Base-by-base conservation (phyloP, 2,329 filamentous ascomycete genomes). In the Penicillium sclerotiorum region DNA sequence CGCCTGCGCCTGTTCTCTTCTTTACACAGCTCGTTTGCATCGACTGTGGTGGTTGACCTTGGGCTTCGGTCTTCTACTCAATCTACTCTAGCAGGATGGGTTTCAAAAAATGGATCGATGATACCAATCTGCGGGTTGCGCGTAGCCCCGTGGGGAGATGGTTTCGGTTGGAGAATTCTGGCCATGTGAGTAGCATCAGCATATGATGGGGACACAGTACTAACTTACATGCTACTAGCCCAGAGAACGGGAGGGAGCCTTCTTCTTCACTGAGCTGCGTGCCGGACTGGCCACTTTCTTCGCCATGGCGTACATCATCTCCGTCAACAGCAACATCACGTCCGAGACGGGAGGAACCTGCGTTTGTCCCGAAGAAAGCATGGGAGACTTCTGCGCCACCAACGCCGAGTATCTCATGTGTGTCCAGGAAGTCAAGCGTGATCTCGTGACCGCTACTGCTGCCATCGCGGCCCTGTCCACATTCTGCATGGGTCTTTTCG, bases 401-500 rank as follows among this genome's bases (percentile, higher is more conserved):
- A 74, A 78, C 50, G 53, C 62, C 30, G 71, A 73, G 15, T 79
- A 79, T 53, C 65, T 70, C 45, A 53, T 71, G 28, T 79, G 77
- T 53, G 62, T 76, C 27, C 69, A 76, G 61, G 80, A 79, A 55
- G 68, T 93, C 65, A 87, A 88, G 70, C 84, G 89, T 25, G 90
- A 95, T 65, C 74, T 92, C 32, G 87, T 95, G 47, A 95, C 90
- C 6, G 90, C 87, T 9, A 95, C 90, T 4, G 89, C 90, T 37
- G 90, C 90, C 47, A 92, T 94, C 57, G 81, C 89, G 12, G 87
- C 89, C 21, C 73, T 95, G 39, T 83, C 87, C 3, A 87, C 84
- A n/a, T 91, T 95, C 70, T 86, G 79, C 70, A 91, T 95, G 87
- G 90, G 90, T 17, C 70, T 93, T 1, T 84, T 92, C 56, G 86